Evolutionary conservation across 441 rosid genomes (phyloP).

Genomic region (Adansonia madagascariensis): DNA sequence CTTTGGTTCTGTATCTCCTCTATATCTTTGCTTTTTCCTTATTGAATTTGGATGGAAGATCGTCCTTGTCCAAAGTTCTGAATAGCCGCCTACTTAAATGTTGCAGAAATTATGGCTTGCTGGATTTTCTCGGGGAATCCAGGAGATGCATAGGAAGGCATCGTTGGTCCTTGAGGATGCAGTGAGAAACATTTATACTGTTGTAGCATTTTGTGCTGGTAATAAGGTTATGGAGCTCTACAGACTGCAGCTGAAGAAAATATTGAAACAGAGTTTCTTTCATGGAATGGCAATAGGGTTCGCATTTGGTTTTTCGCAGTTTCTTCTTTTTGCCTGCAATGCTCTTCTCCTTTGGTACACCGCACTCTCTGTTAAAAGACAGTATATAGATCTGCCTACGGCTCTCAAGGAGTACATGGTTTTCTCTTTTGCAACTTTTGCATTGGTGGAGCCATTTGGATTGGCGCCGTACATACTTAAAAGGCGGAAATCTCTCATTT

Average conservation of each 20-base stretch:
- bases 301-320: slow-evolving; percentile 98
- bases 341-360: slow-evolving; percentile 98
- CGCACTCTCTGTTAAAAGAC: slow-evolving; percentile 60
- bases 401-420: slow-evolving; percentile 95
- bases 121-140: slow-evolving; percentile 97
- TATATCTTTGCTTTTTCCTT: slow-evolving; percentile 6
- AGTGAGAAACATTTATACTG: slow-evolving; percentile 96
- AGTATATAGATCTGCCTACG: slow-evolving; percentile 57
- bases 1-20: slow-evolving; percentile 13
- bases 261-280: slow-evolving; percentile 78
- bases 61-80: slow-evolving; percentile 7
- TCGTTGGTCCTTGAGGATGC: slow-evolving; percentile 98
- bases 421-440: slow-evolving; percentile 97
- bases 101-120: slow-evolving; percentile 99
- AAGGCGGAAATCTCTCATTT: slow-evolving; percentile 86
- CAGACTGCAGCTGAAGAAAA: slow-evolving; percentile 75
- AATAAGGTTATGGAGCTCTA: slow-evolving; percentile 99
- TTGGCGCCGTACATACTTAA: slow-evolving; percentile 98
- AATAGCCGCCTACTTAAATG: slow-evolving; percentile 17
- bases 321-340: slow-evolving; percentile 97
- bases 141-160: slow-evolving; percentile 99
- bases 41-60: slow-evolving; percentile 20
- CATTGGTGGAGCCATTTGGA: slow-evolving; percentile 98
- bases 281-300: slow-evolving; percentile 96
- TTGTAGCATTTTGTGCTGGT: slow-evolving; percentile 98